Conservation (phyloP, 2,329 filamentous ascomycete genomes). For the Harringtonia aguacate region DNA sequence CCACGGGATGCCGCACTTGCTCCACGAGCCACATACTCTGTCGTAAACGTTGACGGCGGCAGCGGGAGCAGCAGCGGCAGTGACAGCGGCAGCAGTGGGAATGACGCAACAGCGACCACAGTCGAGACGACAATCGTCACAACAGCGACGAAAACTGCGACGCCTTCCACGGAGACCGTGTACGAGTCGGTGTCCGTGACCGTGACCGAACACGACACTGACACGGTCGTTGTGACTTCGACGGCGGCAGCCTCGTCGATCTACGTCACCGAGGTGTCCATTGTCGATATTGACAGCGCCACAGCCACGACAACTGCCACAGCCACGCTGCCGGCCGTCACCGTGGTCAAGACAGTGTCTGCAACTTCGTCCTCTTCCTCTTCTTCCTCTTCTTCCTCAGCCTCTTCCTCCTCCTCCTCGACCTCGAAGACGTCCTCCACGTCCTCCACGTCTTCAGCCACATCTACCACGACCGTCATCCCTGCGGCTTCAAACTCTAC, state of each 20-base stretch:
- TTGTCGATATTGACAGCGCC: constrained; percentile 12
- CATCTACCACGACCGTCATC: constrained; percentile 2
- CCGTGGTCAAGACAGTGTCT: constrained; percentile 1
- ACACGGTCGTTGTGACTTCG: constrained; percentile 12
- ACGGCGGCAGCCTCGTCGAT: constrained; percentile 12
- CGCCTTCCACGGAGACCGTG: constrained; percentile 12
- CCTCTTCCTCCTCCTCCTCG: neutral
- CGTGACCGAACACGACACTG: constrained; percentile 13
- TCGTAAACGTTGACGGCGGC: constrained; percentile 25
- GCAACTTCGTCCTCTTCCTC: neutral
- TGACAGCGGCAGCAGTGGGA: neutral
- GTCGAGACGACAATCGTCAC: neutral
- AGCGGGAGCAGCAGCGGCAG: constrained; percentile 7
- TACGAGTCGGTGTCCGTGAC: constrained; percentile 16
- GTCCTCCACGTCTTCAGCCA: neutral
- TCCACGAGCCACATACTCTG: constrained; percentile 25
- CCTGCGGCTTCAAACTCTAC: no score
- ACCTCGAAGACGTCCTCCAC: neutral
- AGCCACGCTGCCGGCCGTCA: neutral
- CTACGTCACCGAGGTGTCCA: constrained; percentile 15
- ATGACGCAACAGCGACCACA: neutral
- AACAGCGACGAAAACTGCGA: neutral
- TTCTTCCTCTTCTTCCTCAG: neutral
- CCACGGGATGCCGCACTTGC: constrained; percentile 11
- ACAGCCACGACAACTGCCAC: constrained; percentile 1